These are phyloP conservation scores for Anastatica hierochuntica DNA, from an alignment of 345 rosid genomes.

Conservation along the genomic window DNA sequence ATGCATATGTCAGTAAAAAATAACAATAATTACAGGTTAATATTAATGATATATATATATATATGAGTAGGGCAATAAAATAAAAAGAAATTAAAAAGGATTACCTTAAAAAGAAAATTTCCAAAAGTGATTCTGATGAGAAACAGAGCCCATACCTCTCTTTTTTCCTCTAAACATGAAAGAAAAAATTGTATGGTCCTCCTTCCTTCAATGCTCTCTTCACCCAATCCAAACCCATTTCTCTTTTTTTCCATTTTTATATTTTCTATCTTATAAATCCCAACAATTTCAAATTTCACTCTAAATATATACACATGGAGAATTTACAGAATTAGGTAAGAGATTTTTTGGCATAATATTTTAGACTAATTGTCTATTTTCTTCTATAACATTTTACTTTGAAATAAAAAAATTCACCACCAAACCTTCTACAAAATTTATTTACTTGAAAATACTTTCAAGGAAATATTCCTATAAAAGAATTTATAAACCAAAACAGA, in stretches of 20 bases:
- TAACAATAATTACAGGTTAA: too few relatives aligned
- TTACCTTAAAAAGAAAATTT: constrained; percentile 22
- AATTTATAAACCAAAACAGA: constrained; percentile 15
- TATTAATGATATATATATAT: too few relatives aligned
- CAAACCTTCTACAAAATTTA: too few relatives aligned
- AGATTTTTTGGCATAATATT: too few relatives aligned
- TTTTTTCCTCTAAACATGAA: constrained; percentile 28
- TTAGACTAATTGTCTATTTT: too few relatives aligned
- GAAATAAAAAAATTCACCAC: too few relatives aligned
- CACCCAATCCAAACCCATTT: constrained; percentile 12
- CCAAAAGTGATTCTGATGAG: constrained; percentile 25
- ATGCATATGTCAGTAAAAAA: too few relatives aligned
- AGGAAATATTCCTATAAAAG: constrained; percentile 18
- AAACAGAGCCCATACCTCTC: constrained; percentile 30
- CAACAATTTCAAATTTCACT: too few relatives aligned
- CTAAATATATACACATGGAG: constrained; percentile 30
- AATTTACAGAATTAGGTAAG: too few relatives aligned
- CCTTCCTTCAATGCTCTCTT: constrained; percentile 25
- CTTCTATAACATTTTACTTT: too few relatives aligned
- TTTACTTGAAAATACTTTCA: constrained; percentile 15
- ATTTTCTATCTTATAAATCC: too few relatives aligned
- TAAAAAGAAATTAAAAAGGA: constrained; percentile 4
- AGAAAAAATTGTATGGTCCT: constrained; percentile 31
- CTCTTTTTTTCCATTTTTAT: background rate
- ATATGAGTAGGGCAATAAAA: too few relatives aligned